Evolutionary conservation across 2,329 filamentous ascomycete species (phyloP).

Genomic region (Fusarium foetens): DNA sequence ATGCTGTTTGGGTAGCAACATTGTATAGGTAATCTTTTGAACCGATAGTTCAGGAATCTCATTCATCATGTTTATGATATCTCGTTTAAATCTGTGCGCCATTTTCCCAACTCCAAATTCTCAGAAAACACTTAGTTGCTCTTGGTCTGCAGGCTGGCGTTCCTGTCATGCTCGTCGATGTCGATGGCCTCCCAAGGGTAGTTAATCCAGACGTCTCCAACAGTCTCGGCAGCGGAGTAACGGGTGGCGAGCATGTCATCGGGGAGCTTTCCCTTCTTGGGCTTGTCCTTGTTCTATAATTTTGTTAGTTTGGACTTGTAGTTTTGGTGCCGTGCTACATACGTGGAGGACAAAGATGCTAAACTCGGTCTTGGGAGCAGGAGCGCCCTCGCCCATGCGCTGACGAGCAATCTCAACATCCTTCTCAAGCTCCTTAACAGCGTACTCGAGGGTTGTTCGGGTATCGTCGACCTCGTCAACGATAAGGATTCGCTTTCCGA

Average conservation of each 20-base stretch:
- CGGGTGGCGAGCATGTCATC: constrained; percentile 78
- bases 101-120: constrained; percentile 37
- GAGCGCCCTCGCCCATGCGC: constrained; percentile 70
- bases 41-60: constrained; percentile 13
- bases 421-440: constrained; percentile 92
- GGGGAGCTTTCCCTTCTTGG: constrained; percentile 89
- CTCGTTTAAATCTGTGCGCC: constrained; percentile 22
- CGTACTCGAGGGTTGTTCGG: constrained; percentile 92
- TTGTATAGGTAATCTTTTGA: constrained; percentile 9
- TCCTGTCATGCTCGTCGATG: constrained; percentile 88
- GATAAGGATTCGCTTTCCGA: constrained; percentile 46
- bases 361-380: constrained; percentile 79
- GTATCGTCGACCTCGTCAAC: constrained; percentile 85
- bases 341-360: constrained; percentile 96
- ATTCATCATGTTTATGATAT: constrained; percentile 26
- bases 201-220: constrained; percentile 97
- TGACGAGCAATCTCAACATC: constrained; percentile 86
- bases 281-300: constrained; percentile 91
- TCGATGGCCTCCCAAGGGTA: constrained; percentile 98
- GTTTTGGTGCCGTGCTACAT: constrained; percentile 48
- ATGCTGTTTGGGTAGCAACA: neutral
- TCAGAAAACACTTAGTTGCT: constrained; percentile 33
- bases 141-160: constrained; percentile 63
- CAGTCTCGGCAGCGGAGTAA: constrained; percentile 88
- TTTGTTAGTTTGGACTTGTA: constrained; percentile 13